Evolutionary conservation across 1,284 basidiomycete species (phyloP).

Genomic region (Sphaerobolus stellatus): DNA sequence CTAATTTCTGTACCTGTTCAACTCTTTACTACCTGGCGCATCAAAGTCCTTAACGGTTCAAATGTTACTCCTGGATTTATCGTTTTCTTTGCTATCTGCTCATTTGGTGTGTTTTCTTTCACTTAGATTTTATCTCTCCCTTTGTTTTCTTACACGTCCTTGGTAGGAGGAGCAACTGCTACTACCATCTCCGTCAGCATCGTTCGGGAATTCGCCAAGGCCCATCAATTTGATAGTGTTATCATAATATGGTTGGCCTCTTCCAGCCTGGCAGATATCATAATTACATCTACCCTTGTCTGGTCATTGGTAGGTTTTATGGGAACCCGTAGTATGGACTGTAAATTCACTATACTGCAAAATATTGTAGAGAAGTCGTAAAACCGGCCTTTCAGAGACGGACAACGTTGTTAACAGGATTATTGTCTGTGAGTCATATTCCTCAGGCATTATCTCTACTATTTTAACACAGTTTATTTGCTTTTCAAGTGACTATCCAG

Average conservation of each 20-base stretch:
- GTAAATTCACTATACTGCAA: too few species aligned
- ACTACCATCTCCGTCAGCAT: slow-evolving; percentile 36
- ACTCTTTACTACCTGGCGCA: slow-evolving; percentile 53
- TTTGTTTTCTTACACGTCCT: neutral
- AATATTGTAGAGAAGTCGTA: neutral
- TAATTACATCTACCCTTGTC: slow-evolving; percentile 48
- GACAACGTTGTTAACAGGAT: neutral
- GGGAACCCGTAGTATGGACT: too few species aligned
- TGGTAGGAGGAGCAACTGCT: slow-evolving; percentile 49
- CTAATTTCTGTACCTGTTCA: slow-evolving; percentile 51
- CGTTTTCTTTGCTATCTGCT: slow-evolving; percentile 35
- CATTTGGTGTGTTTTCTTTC: slow-evolving; percentile 34
- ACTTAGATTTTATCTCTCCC: neutral
- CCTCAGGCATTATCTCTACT: neutral
- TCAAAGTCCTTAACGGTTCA: slow-evolving; percentile 43
- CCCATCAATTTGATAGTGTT: slow-evolving; percentile 42
- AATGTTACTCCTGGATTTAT: slow-evolving; percentile 38
- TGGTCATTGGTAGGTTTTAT: slow-evolving; percentile 45
- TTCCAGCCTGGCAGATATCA: slow-evolving; percentile 43
- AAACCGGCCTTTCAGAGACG: neutral
- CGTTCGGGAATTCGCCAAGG: slow-evolving; percentile 39
- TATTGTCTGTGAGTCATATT: neutral
- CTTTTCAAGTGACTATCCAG: slow-evolving; percentile 36
- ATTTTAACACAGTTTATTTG: neutral
- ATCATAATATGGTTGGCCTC: slow-evolving; percentile 50